Evolutionary conservation across 2,329 filamentous ascomycete species (phyloP), one percentile per base, ranked within the genome.

Genomic region (Apiospora saccharicola): DNA sequence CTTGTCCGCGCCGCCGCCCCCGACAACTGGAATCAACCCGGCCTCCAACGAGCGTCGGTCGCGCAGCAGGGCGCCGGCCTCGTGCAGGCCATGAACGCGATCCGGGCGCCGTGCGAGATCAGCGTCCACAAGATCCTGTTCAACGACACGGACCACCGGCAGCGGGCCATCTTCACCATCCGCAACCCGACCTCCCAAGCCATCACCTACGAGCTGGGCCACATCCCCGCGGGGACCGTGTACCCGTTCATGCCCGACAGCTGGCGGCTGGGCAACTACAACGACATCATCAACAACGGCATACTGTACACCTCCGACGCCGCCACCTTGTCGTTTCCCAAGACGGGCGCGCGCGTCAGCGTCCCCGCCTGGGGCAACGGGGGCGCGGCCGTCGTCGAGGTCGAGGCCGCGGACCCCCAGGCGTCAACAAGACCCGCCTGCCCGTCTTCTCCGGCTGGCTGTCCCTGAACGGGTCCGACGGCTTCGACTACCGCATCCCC

Each of bases 391-490:
- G 53, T 43, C 10, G 73, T 79, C 57, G 76, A 75, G 24, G 75
- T 78, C 49, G 73, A 73, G 13, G 74, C 77, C 68, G 74, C 73
- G 26, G 74, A 72, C 8, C 78, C 78, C 44, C 47, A n/a, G 75
- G 78, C 1, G 75, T 84, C 1, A 77, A 83, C 49, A 75, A 78
- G 14, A 78, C 76, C 1, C 82, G 81, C 34, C 77, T 86, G 1
- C 82, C 83, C 4, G 77, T 86, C 2, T 86, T 83, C 78, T 83
- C 82, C 6, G 85, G 85, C 5, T 85, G 81, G 74, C 78, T 86
- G 47, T 75, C 81, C 22, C 78, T 86, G 70, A 84, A 83, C 70
- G 81, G 83, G 34, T 82, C 81, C 13, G 83, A 84, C 44, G 82
- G 82, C 16, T 76, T 78, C 26, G 77, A 79, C 1, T 76, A 85